Evolutionary conservation across 129 eudicot species (phyloP).

Genomic region (Ambrosia trifida): DNA sequence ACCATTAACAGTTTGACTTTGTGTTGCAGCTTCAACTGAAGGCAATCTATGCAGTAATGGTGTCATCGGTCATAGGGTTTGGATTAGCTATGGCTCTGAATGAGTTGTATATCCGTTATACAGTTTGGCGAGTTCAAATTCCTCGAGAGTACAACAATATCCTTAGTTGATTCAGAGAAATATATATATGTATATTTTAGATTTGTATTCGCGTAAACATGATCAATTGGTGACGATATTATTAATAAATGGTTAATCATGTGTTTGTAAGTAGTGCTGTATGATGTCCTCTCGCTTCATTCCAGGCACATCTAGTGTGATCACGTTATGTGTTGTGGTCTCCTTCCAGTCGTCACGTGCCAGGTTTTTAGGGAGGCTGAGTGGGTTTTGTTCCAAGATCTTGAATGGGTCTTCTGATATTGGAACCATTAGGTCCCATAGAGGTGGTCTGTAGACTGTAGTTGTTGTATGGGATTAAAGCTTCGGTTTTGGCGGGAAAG

Average conservation of each 20-base stretch:
- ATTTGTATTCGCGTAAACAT: slow-evolving; percentile 15
- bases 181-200: not conserved
- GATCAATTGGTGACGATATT: not conserved
- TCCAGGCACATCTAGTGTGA: slow-evolving; percentile 46
- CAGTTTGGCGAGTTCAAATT: slow-evolving; percentile 52
- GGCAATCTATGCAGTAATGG: slow-evolving; percentile 66
- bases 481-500: slow-evolving; percentile 7
- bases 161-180: slow-evolving; percentile 33
- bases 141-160: slow-evolving; percentile 35
- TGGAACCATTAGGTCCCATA: slow-evolving; percentile 42
- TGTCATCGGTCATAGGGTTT: slow-evolving; percentile 65
- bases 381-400: slow-evolving; percentile 46
- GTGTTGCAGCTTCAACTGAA: slow-evolving; percentile 64
- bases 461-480: slow-evolving; percentile 35
- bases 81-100: slow-evolving; percentile 58
- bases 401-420: slow-evolving; percentile 43
- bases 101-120: slow-evolving; percentile 49
- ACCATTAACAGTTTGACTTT: slow-evolving; percentile 9
- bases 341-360: slow-evolving; percentile 62
- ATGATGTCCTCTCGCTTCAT: slow-evolving; percentile 42
- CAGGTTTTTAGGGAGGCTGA: slow-evolving; percentile 33
- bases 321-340: slow-evolving; percentile 39
- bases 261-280: slow-evolving; percentile 6
- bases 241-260: slow-evolving; percentile 12
- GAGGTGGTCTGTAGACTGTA: no score